Evolutionary conservation across 306 rosid species (phyloP).

Genomic region (Gleditsia sinensis): DNA sequence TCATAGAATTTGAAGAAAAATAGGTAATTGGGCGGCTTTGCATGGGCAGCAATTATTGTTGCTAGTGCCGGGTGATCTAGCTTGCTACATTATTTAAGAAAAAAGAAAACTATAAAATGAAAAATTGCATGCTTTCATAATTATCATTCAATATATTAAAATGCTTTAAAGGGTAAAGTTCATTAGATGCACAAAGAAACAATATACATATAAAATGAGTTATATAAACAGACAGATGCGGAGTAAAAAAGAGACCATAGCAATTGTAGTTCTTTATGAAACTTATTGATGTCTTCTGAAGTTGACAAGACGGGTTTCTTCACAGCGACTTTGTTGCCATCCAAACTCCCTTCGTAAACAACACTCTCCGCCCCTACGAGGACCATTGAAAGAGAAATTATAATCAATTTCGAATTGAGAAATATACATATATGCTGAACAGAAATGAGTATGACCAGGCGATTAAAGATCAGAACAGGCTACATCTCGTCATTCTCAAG

Average conservation of each 20-base stretch:
- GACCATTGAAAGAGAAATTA: constrained; percentile 20
- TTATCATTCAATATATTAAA: constrained; percentile 8
- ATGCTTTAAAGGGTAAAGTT: neutral
- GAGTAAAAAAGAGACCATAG: constrained; percentile 56
- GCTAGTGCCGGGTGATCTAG: constrained; percentile 78
- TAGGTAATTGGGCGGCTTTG: constrained; percentile 86
- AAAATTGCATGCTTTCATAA: constrained; percentile 4
- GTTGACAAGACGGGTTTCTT: constrained; percentile 82
- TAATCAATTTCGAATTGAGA: neutral
- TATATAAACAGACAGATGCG: neutral
- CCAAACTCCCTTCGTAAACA: constrained; percentile 79
- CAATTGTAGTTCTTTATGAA: constrained; percentile 84
- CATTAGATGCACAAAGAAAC: constrained; percentile 11
- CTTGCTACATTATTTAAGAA: constrained; percentile 52
- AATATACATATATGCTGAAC: neutral
- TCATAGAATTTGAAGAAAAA: constrained; percentile 81
- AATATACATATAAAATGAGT: neutral
- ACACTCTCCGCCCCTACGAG: constrained; percentile 80
- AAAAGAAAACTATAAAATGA: neutral
- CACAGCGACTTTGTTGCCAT: constrained; percentile 76
- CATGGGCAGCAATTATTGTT: constrained; percentile 80
- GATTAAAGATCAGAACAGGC: neutral
- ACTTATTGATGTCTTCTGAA: constrained; percentile 76
- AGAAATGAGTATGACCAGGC: neutral
- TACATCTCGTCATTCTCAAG: too few relatives aligned